Percentiles rank a stretch among this genome's conserved stretches.
Evolutionary conservation across 257 asterid genomes (phyloP).

Genomic region (Dorcoceras hygrometricum): DNA sequence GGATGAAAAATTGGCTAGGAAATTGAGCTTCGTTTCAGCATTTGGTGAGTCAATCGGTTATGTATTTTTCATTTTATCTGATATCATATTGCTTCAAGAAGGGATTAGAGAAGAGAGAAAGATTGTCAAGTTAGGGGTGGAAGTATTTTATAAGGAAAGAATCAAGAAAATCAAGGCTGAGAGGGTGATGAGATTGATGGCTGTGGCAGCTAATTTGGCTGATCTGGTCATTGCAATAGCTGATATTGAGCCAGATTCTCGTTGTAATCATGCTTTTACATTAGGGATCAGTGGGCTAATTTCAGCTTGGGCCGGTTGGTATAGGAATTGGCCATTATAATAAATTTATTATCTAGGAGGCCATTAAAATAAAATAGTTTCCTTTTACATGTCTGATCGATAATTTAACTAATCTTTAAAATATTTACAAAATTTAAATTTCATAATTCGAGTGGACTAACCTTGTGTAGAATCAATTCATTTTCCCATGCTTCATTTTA

Average conservation of each 20-base stretch:
- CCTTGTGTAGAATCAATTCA: too few species aligned
- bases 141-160: slow-evolving; percentile 13
- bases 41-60: slow-evolving; percentile 91
- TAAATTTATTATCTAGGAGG: too few species aligned
- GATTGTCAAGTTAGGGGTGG: slow-evolving; percentile 32
- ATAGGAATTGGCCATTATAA: slow-evolving; percentile 82
- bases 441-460: too few species aligned
- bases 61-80: slow-evolving; percentile 58
- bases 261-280: slow-evolving; percentile 77
- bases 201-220: slow-evolving; percentile 81
- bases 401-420: too few species aligned
- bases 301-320: slow-evolving; percentile 99
- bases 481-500: too few species aligned
- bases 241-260: slow-evolving; percentile 88
- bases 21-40: slow-evolving; percentile 81
- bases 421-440: too few species aligned
- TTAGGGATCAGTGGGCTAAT: slow-evolving; percentile 87
- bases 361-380: too few species aligned
- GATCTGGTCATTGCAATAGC: slow-evolving; percentile 78
- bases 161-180: slow-evolving; percentile 59
- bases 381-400: too few species aligned
- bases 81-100: slow-evolving; percentile 49
- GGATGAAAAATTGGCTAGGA: slow-evolving; percentile 55
- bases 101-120: slow-evolving; percentile 58
- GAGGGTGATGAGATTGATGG: slow-evolving; percentile 87